A percentile compares a stretch with the other conserved stretches of the same genome.
Conservation (phyloP, 225 moss, liverwort and hornwort genomes). For the Physcomitrium patens region DNA sequence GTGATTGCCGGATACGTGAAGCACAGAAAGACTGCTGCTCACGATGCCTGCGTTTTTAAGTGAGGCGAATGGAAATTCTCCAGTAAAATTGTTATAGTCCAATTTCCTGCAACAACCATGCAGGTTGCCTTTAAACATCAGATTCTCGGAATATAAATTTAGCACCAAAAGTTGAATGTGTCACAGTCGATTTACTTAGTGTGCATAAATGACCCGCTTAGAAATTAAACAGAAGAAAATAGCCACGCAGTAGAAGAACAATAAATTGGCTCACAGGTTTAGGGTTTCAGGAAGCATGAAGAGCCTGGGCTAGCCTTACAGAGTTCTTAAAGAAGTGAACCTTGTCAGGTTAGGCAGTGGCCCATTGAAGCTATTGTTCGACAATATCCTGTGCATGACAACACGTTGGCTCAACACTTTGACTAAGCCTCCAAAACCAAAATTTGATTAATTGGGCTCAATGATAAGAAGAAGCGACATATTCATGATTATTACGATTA, state of each 20-base stretch:
- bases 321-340: neutral
- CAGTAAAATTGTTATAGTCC: slow-evolving; percentile 17
- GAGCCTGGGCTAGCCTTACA: slow-evolving; percentile 9
- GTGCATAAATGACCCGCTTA: neutral
- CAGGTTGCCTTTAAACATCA: neutral
- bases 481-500: too few species aligned
- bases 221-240: neutral
- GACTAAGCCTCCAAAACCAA: neutral
- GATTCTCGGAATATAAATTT: neutral
- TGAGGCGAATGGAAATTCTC: slow-evolving; percentile 3
- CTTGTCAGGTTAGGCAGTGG: slow-evolving; percentile 25
- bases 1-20: slow-evolving; percentile 29
- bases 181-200: neutral
- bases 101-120: slow-evolving; percentile 19
- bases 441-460: neutral
- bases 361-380: slow-evolving; percentile 27
- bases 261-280: neutral
- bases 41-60: neutral
- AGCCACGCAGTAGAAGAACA: neutral
- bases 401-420: neutral
- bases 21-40: neutral
- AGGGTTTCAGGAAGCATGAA: neutral
- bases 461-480: neutral
- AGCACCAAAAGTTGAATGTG: neutral
- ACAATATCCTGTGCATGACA: slow-evolving; percentile 22